Conservation (phyloP, 73 alveolate species). For the Effrenium voratum region DNA sequence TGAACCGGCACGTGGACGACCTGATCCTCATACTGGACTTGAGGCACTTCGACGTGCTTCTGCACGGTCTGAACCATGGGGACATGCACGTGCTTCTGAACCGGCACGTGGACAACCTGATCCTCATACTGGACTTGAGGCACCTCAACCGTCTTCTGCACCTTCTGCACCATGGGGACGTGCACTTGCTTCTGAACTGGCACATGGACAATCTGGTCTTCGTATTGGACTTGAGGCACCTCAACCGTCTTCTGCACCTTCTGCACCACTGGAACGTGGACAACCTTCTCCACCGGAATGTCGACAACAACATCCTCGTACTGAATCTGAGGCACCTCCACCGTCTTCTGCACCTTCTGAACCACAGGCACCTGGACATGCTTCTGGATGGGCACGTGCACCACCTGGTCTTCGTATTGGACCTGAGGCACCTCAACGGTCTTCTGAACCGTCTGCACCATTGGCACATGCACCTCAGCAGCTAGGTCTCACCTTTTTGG, state of each 20-base stretch:
- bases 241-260: constrained; percentile 18
- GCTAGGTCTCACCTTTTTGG: no score
- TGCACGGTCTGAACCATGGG: constrained; percentile 82
- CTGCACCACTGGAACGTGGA: constrained; percentile 78
- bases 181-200: constrained; percentile 55
- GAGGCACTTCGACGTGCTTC: constrained; percentile 34
- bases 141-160: constrained; percentile 87
- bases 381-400: constrained; percentile 44
- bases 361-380: constrained; percentile 61
- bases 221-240: constrained; percentile 43
- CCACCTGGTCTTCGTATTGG: constrained; percentile 79
- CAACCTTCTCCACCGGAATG: constrained; percentile 44
- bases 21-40: constrained; percentile 55
- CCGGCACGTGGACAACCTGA: constrained; percentile 64
- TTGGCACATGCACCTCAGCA: constrained; percentile 67
- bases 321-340: constrained; percentile 66
- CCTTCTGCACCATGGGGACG: constrained; percentile 89
- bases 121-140: constrained; percentile 90
- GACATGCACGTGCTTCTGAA: constrained; percentile 61
- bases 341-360: constrained; percentile 62
- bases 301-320: constrained; percentile 43
- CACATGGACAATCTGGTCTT: constrained; percentile 43
- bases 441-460: constrained; percentile 90
- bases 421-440: constrained; percentile 86
- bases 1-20: constrained; percentile 81